Base-by-base conservation (phyloP, 1,284 basidiomycete species). In the Porphyrellus sp. region DNA sequence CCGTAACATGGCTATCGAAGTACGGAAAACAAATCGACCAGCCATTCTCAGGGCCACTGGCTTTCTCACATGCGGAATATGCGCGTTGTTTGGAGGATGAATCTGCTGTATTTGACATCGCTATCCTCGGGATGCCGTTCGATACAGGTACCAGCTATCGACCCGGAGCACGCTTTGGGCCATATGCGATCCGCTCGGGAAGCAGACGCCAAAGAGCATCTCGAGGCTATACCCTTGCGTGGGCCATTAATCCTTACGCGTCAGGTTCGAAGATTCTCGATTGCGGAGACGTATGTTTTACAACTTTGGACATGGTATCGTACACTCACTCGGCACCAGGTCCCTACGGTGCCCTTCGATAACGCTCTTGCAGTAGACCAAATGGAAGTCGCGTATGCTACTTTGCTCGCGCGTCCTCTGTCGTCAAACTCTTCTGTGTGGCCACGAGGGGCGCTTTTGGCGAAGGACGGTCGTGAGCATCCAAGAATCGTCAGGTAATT, bases 131-230 rank as follows among this genome's bases (percentile, higher is more conserved):
- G 7, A 82, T 91, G 74, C 90, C 89, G 0, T 91, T 92, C 63
- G 90, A 92, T 62, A 91, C 88, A 5, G 79, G 75, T 2, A 83
- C 85, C 16, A 77, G 77, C 1, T 90, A 87, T 62, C 74, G 89
- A 52, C 79, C 86, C 47, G 87, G 86, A 53, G 89, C 89, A 24
- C 80, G 90, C 4, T 92, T 92, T 72, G 90, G 90, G 11, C 90
- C 89, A 2, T 81, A 79, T 61, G 89, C 85, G 7, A 92, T 92
- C 61, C 83, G 89, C 28, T 84, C 85, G 9, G 89, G 88, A 5
- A 86, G 85, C 62, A 76, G 86, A 49, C 74, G 89, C 47, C 83
- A 89, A 60, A 72, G 80, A 30, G 73, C 75, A 16, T 56, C 67
- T 21, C 69, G 78, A 33, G 82, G 81, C 3, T 88, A 85, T 61